Percentiles rank a stretch among this genome's conserved stretches.
Evolutionary conservation across 805 yeast species (phyloP).

Genomic region (Sugiyamaella boreocaroliniensis): DNA sequence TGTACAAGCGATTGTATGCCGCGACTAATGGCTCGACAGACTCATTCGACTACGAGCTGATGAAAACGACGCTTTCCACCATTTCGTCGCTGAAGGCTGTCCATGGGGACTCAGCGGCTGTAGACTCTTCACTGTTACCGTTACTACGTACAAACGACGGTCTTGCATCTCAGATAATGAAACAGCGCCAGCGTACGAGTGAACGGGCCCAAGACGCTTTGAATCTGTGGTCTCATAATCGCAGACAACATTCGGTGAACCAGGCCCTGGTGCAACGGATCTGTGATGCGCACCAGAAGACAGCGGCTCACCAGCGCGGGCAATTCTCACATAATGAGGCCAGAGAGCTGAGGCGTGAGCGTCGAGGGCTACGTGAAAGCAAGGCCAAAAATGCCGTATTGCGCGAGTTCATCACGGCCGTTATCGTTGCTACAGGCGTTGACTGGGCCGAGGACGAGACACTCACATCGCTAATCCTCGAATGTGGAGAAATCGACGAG

Average conservation of each 20-base stretch:
- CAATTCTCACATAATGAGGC: conserved; percentile 7
- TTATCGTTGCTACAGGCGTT: conserved; percentile 17
- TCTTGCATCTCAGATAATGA: background rate
- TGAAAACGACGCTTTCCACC: background rate
- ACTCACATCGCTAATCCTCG: conserved; percentile 9
- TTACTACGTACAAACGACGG: no score
- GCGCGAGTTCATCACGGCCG: conserved; percentile 17
- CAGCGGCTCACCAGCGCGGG: background rate
- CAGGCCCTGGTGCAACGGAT: conserved; percentile 4
- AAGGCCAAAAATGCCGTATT: conserved; percentile 11
- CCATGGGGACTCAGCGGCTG: background rate
- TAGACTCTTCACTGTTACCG: no score
- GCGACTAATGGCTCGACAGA: background rate
- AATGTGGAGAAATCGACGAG: conserved; percentile 9
- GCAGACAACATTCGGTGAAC: conserved; percentile 2
- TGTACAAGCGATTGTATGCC: background rate
- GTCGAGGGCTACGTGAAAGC: conserved; percentile 2
- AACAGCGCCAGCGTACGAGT: background rate
- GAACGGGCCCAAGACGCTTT: background rate
- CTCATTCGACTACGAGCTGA: background rate
- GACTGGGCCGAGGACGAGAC: conserved; percentile 18
- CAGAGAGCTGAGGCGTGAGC: conserved; percentile 1
- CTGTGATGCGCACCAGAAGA: background rate
- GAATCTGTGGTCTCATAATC: background rate
- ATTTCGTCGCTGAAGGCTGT: background rate